Percentiles rank a stretch among this genome's conserved stretches.
Conservation (phyloP, 768 basidiomycete genomes). For the Trametes cubensis region DNA sequence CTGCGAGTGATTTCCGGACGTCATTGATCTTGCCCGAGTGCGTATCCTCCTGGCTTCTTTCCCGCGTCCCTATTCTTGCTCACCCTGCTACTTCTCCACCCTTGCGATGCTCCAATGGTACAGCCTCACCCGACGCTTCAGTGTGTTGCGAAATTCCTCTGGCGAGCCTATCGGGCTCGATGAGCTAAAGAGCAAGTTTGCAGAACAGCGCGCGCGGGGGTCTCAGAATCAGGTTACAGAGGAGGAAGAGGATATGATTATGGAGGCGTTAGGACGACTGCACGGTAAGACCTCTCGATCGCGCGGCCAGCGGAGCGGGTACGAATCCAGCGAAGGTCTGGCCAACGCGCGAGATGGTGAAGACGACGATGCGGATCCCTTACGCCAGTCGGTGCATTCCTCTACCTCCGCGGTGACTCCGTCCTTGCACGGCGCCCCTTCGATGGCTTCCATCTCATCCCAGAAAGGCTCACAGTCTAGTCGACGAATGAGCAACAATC, state of each 20-base stretch:
- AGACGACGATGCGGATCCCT: conserved; percentile 16
- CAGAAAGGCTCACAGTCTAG: conserved; percentile 46
- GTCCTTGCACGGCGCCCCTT: conserved; percentile 28
- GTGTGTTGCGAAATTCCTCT: conserved; percentile 68
- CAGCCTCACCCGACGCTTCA: conserved; percentile 83
- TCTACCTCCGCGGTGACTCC: conserved; percentile 41
- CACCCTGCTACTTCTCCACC: conserved; percentile 23
- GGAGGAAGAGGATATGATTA: conserved; percentile 83
- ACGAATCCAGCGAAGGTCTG: conserved; percentile 22
- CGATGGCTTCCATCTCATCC: conserved; percentile 38
- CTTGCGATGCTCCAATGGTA: conserved; percentile 29
- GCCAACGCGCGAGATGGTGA: conserved; percentile 5
- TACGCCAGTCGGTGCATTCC: conserved; percentile 33
- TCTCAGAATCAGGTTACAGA: conserved; percentile 70
- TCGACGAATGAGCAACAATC: conserved; percentile 83
- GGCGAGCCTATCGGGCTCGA: conserved; percentile 69
- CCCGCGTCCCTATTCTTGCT: conserved; percentile 18
- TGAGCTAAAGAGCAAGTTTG: conserved; percentile 65
- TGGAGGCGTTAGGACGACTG: conserved; percentile 68
- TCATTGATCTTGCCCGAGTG: conserved; percentile 86
- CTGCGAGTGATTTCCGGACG: conserved; percentile 79
- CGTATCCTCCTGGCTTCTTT: conserved; percentile 38
- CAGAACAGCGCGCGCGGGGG: conserved; percentile 75
- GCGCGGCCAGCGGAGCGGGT: conserved; percentile 15
- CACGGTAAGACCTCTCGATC: conserved; percentile 39